Evolutionary conservation across 352 stramenopile species (phyloP), one percentile per base, ranked within the genome.

Genomic region (Phytophthora cactorum): DNA sequence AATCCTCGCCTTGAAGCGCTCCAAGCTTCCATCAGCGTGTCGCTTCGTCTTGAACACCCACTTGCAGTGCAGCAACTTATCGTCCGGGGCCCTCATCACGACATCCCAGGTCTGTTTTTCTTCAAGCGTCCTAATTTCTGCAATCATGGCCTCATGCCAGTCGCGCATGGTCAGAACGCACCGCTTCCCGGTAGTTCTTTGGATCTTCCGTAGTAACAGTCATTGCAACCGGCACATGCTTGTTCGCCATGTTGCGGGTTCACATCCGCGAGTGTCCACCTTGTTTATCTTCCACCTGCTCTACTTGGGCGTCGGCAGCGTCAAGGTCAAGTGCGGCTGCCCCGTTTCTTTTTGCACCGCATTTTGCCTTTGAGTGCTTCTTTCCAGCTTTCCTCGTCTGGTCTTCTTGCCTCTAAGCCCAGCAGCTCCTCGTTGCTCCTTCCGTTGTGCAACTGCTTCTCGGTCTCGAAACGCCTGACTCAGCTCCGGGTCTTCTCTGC

Each of bases 11-110:
- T 57, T 46, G 17, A 17, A 45, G 4, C 51, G n/a, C 8, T 46
- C 51, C 11, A 57, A 8, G 3, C 31, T 57, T 11, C 51, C 51
- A 9, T 57, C 51, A 6, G 51, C 51, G 7, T 57, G 51, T 17
- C 6, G 15, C 11, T 45, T 57, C 3, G 34, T 32, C 17, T 57
- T 57, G 32, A 46, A 57, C 1, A 57, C 51, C 51, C 31, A 46
- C 47, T 53, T 53, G 9, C 2, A 53, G 31, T 27, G 47, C 10
- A 54, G 7, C n/a, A 41, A 11, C 15, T 41, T 54, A 1, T 6
- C 28, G 14, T 28, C 11, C 0, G 27, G 2, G 8, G 28, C 5
- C 28, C 14, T 29, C 0, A 28, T 41, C 5, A 41, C 22, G 4
- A 54, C 1, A 4, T 47, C 8, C 55, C 44, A 63, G 0, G n/a